Conservation (phyloP, 225 moss, liverwort and hornwort species). For the Pleurozium schreberi region DNA sequence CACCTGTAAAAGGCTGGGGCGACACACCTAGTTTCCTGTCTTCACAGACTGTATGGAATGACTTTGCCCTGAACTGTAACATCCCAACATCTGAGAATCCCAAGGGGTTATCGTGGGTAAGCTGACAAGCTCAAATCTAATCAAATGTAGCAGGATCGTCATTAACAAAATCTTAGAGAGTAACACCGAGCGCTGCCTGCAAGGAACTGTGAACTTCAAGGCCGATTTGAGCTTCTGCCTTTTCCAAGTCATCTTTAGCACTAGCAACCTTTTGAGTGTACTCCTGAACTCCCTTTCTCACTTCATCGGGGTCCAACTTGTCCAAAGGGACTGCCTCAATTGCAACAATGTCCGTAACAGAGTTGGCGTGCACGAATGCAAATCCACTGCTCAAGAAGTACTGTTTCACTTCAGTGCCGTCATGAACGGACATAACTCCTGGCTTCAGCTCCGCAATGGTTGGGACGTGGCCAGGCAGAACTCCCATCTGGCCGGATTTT, state of each 20-base stretch:
- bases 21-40: constrained; percentile 1
- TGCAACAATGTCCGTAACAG: constrained; percentile 53
- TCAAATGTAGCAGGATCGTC: background rate
- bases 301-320: constrained; percentile 66
- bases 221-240: constrained; percentile 84
- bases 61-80: background rate
- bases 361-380: constrained; percentile 69
- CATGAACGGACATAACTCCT: constrained; percentile 65
- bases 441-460: constrained; percentile 75
- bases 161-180: constrained; percentile 1
- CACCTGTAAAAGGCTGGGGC: background rate
- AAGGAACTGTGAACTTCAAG: constrained; percentile 62
- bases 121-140: constrained; percentile 10
- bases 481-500: constrained; percentile 73
- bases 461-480: constrained; percentile 79
- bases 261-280: constrained; percentile 50
- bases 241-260: constrained; percentile 70
- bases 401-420: constrained; percentile 43
- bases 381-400: constrained; percentile 89
- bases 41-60: background rate
- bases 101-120: background rate
- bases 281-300: constrained; percentile 54
- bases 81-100: constrained; percentile 6
- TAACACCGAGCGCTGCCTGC: constrained; percentile 15
- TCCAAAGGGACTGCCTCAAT: constrained; percentile 63